These are phyloP conservation scores for Penicillium palitans DNA, from an alignment of 2,329 filamentous ascomycete genomes.

Conservation along the genomic window DNA sequence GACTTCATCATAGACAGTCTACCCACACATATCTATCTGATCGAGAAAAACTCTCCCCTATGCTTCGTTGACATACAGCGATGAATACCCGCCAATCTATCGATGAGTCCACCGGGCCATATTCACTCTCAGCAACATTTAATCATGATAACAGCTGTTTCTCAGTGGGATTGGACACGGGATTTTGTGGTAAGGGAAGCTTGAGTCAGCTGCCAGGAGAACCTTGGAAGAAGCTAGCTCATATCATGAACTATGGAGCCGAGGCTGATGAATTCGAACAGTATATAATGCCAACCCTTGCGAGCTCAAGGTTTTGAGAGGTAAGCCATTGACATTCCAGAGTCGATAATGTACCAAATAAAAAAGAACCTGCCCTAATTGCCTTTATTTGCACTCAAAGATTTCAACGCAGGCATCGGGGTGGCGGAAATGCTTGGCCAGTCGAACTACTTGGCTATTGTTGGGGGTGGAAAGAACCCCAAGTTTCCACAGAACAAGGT, in stretches of 20 bases:
- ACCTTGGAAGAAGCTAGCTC: neutral
- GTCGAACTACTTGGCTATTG: slow-evolving; percentile 82
- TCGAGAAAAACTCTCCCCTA: neutral
- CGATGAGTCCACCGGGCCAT: slow-evolving; percentile 70
- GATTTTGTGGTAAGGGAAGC: slow-evolving; percentile 70
- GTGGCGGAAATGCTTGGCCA: slow-evolving; percentile 83
- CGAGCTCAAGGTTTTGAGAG: slow-evolving; percentile 64
- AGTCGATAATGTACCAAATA: neutral
- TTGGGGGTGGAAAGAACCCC: slow-evolving; percentile 81
- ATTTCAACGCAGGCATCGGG: slow-evolving; percentile 79
- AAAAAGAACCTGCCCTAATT: neutral
- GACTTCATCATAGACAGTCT: neutral
- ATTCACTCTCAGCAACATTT: slow-evolving; percentile 80
- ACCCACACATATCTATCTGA: neutral
- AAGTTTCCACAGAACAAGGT: slow-evolving; percentile 88
- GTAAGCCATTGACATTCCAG: slow-evolving; percentile 35
- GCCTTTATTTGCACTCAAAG: slow-evolving; percentile 42
- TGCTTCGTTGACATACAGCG: slow-evolving; percentile 23
- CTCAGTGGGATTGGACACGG: slow-evolving; percentile 79
- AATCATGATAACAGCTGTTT: slow-evolving; percentile 85
- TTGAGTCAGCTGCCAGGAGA: neutral
- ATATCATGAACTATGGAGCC: slow-evolving; percentile 5
- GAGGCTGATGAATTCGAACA: slow-evolving; percentile 38
- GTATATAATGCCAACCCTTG: slow-evolving; percentile 74
- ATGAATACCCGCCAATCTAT: slow-evolving; percentile 93